These are phyloP conservation scores for Mrakia frigida DNA, from an alignment of 768 basidiomycete species.

Conservation along the genomic window DNA sequence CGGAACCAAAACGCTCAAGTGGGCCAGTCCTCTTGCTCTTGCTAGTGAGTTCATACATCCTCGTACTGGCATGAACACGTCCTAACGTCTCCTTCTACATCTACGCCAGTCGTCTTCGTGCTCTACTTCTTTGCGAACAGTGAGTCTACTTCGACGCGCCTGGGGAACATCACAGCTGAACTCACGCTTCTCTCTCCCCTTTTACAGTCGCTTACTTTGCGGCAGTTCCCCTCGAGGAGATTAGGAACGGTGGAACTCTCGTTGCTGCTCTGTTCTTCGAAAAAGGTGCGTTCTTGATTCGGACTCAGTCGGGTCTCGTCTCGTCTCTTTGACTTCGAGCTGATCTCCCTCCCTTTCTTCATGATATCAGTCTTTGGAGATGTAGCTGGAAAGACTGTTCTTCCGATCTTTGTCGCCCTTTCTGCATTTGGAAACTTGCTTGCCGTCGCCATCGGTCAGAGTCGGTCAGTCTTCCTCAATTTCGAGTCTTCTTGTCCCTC, in stretches of 20 bases:
- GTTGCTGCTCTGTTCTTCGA: slow-evolving; percentile 73
- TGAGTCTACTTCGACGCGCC: too few relatives aligned
- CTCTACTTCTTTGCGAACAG: slow-evolving; percentile 61
- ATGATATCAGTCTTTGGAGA: slow-evolving; percentile 54
- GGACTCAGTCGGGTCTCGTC: not conserved
- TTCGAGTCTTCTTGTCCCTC: too few relatives aligned
- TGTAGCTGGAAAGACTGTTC: slow-evolving; percentile 45
- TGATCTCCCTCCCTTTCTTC: not conserved
- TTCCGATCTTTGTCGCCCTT: slow-evolving; percentile 35
- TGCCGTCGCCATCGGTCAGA: slow-evolving; percentile 44
- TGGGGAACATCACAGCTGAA: too few relatives aligned
- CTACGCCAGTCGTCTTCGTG: slow-evolving; percentile 47
- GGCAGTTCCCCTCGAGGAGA: slow-evolving; percentile 65
- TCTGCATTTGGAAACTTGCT: slow-evolving; percentile 36
- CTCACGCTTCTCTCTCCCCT: too few relatives aligned
- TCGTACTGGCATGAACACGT: too few relatives aligned
- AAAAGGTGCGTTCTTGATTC: slow-evolving; percentile 42
- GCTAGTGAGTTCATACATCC: slow-evolving; percentile 36
- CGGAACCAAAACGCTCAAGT: slow-evolving; percentile 65
- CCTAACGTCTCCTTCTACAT: too few relatives aligned
- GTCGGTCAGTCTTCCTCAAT: too few relatives aligned
- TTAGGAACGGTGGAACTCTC: slow-evolving; percentile 59
- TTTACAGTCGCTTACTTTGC: slow-evolving; percentile 56
- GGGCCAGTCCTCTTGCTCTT: slow-evolving; percentile 65
- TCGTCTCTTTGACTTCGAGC: not conserved